Evolutionary conservation across 306 rosid genomes (phyloP).

Genomic region (Herpetospermum pedunculosum): DNA sequence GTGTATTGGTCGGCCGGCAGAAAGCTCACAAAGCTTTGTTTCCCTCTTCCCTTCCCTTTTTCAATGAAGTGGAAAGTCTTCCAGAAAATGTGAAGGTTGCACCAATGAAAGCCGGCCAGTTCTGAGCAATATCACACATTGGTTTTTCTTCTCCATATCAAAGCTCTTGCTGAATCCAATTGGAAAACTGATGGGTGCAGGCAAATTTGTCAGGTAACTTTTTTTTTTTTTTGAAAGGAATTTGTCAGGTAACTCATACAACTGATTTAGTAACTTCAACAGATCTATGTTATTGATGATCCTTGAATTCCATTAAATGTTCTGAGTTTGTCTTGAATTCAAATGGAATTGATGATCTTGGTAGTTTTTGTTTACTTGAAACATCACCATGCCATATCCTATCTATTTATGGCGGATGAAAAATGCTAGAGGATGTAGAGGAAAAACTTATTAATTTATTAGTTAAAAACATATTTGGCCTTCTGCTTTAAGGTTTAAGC

Average conservation of each 20-base stretch:
- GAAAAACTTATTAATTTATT: background rate
- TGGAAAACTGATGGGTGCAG: background rate
- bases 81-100: background rate
- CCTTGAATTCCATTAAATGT: background rate
- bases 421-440: background rate
- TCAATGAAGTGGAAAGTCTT: background rate
- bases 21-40: background rate
- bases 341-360: background rate
- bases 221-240: no score
- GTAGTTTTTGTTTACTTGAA: conserved; percentile 2
- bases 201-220: conserved; percentile 8
- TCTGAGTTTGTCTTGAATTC: background rate
- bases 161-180: background rate
- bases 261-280: background rate
- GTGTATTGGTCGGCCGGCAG: background rate
- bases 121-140: background rate
- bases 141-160: background rate
- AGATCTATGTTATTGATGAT: background rate
- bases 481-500: background rate
- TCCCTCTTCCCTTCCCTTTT: background rate
- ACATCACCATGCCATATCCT: background rate
- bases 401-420: background rate
- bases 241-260: conserved; percentile 2
- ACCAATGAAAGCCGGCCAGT: background rate
- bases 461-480: background rate